Base-by-base conservation (phyloP, 345 rosid species). In the Xanthoceras sorbifolium region DNA sequence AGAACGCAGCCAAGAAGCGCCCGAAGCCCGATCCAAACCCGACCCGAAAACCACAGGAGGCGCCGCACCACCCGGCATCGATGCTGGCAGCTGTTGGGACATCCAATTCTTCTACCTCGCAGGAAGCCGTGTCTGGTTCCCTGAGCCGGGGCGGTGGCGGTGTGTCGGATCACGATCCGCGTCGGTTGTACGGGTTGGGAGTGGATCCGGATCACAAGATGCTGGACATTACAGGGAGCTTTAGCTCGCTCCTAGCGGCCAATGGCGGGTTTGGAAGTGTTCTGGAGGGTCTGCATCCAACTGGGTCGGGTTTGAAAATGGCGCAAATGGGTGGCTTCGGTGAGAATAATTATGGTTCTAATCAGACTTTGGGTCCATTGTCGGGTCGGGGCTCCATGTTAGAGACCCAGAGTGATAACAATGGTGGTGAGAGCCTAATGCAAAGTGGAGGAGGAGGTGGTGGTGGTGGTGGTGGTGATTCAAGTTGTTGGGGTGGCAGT, bases 231-330 rank as follows among this genome's bases (percentile, higher is more conserved):
- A 67, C 85, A 18, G 90, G 87, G 71, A 89, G 90, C 79, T 90
- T 90, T 31, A 82, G 93, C 75, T 88, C 93, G 80, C 75, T 90
- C 1, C 57, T 90, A 84, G 73, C 91, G 2, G 76, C 92, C 5
- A 81, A 69, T 79, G 84, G 77, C 59, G 92, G 84, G 66, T 69
- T 82, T 62, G 91, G 88, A 67, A 71, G 72, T 36, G 69, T 80
- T 29, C 78, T 87, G n/a, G 89, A 84, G 7, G 90, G 90, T 70
- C 18, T 86, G 78, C 70, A 76, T 72, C 80, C 86, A 40, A 82
- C 73, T 72, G 91, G 86, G 78, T 80, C 90, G 75, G 76, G 83
- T 67, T 63, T 80, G 26, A 85, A 82, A 77, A 82, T 80, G 84
- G 78, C 55, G 31, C 81, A 71, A 59, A 59, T 82, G 84, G 77